Base-by-base conservation (phyloP, 2,329 filamentous ascomycete species). In the Moelleriella libera region DNA sequence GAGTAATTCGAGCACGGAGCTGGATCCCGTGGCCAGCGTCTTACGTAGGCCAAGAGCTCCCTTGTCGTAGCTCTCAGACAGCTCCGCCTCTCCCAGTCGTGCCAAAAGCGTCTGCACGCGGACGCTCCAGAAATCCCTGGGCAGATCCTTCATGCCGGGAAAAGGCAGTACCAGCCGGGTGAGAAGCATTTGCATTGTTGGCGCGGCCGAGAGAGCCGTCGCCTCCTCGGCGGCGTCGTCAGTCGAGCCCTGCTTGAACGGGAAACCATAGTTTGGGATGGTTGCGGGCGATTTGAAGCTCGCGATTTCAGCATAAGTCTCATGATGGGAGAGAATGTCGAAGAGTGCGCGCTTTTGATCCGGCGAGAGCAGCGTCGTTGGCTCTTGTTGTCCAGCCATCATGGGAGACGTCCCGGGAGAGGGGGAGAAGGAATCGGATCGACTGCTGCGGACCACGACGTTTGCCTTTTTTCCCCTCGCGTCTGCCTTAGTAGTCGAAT, bases 31-130 rank as follows among this genome's bases (percentile, higher is more conserved):
- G 0, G 85, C 78, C 45, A 90, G 64, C 21, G 82, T 85, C 65
- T 88, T 88, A 46, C 85, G 72, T 50, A 81, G 80, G 1, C 85
- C 85, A 53, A 90, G 65, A 0, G 78, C 72, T 11, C 83, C 85
- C 62, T 88, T 88, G 60, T 90, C 85, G 57, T 88, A 90, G 59
- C 83, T 88, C 61, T 90, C 85, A 1, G 83, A 88, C 32, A 90
- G 67, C 45, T 86, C 78, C 2, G 79, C 83, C 32, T 80, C 73
- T 7, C 74, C 80, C 47, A 90, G 67, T 55, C 78, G 71, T 54
- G 68, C 65, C 54, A 86, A 67, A 12, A 87, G 61, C 2, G 72
- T 71, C 53, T 78, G 73, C 29, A 83, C 68, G 43, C 76, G 71
- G n/a, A 71, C 67, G 34, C 69, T 70, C 82, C 82, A 88, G 61